These are phyloP conservation scores for Magnusiomyces magnusii DNA, from an alignment of 1,139 yeast species.

Conservation along the genomic window DNA sequence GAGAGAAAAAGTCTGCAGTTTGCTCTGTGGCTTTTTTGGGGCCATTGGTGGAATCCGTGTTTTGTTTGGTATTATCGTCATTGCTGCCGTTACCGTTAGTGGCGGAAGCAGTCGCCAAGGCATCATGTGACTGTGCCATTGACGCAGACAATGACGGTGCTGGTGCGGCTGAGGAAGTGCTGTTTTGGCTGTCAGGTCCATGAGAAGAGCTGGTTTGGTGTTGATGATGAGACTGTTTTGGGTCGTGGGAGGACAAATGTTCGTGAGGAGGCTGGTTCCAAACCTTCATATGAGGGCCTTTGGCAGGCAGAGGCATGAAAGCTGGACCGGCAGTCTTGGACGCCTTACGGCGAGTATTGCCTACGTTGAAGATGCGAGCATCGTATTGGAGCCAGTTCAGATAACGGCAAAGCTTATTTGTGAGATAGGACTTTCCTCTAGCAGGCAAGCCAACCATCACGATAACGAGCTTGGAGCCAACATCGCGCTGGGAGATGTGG, in stretches of 20 bases:
- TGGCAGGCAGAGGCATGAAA: slow-evolving; percentile 60
- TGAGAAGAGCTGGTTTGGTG: too few species aligned
- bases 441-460: slow-evolving; percentile 96
- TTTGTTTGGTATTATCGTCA: not conserved
- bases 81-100: not conserved
- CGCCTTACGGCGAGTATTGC: slow-evolving; percentile 80
- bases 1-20: slow-evolving; percentile 79
- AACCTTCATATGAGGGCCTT: slow-evolving; percentile 15
- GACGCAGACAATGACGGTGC: too few species aligned
- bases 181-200: not conserved
- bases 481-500: slow-evolving; percentile 59
- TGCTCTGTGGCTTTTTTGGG: slow-evolving; percentile 41
- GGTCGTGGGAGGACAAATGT: not conserved
- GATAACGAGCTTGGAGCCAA: slow-evolving; percentile 76
- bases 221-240: not conserved
- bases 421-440: slow-evolving; percentile 85
- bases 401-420: slow-evolving; percentile 81
- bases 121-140: not conserved
- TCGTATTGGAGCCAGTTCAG: slow-evolving; percentile 90
- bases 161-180: not conserved
- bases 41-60: not conserved
- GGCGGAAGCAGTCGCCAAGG: not conserved
- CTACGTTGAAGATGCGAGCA: slow-evolving; percentile 86
- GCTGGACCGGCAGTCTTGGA: slow-evolving; percentile 62
- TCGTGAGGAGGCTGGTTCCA: slow-evolving; percentile 1